phyloP scores from a whole-genome alignment of 73 alveolate genomes.

The Paramecium sonneborni region DNA sequence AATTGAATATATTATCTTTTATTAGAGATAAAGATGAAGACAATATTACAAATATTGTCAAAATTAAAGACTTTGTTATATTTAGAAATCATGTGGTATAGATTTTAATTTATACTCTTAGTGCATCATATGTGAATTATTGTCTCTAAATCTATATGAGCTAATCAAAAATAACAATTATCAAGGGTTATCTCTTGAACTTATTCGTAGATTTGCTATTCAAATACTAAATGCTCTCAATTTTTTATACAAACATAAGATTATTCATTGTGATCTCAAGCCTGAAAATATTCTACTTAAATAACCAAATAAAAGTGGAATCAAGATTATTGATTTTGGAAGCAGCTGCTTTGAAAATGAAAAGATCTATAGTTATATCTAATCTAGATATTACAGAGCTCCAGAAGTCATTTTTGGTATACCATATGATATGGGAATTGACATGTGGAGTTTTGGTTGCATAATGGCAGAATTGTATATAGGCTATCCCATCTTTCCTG shows the following conservation, averaged over 20 bases:
- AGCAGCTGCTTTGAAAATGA: slow-evolving; percentile 81
- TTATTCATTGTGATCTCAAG: slow-evolving; percentile 92
- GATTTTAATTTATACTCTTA: neutral
- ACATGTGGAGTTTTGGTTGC: slow-evolving; percentile 98
- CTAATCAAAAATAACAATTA: slow-evolving; percentile 80
- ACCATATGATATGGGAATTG: slow-evolving; percentile 91
- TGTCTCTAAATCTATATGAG: slow-evolving; percentile 80
- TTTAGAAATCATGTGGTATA: slow-evolving; percentile 69
- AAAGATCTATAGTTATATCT: slow-evolving; percentile 84
- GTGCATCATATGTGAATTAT: slow-evolving; percentile 83
- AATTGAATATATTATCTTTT: slow-evolving; percentile 54
- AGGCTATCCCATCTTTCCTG: slow-evolving; percentile 95
- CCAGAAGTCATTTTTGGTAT: slow-evolving; percentile 97
- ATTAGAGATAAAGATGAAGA: slow-evolving; percentile 65
- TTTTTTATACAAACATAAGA: slow-evolving; percentile 69
- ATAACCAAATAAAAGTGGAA: slow-evolving; percentile 75
- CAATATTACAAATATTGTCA: slow-evolving; percentile 58
- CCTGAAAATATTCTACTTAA: slow-evolving; percentile 87
- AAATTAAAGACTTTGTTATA: slow-evolving; percentile 57
- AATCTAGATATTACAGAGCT: slow-evolving; percentile 94
- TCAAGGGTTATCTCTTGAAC: slow-evolving; percentile 76
- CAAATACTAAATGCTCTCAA: slow-evolving; percentile 77
- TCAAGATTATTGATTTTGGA: slow-evolving; percentile 89
- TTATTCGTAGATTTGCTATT: slow-evolving; percentile 80
- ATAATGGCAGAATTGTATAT: slow-evolving; percentile 90